Conservation (phyloP, 2,329 filamentous ascomycete genomes). For the Madurella fahalii region DNA sequence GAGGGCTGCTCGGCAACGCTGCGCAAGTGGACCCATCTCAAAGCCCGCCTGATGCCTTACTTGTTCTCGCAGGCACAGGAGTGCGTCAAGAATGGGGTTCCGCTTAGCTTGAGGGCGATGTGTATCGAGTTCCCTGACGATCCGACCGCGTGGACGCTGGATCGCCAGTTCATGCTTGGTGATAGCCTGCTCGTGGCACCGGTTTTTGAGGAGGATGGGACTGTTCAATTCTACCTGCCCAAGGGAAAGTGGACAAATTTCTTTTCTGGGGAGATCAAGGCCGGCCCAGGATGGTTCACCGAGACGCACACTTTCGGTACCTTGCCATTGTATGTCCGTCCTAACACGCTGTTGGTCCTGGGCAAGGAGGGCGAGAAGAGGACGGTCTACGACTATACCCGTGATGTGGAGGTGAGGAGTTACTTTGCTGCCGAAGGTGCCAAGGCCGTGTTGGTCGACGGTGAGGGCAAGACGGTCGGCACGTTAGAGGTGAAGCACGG, state of each 20-base stretch:
- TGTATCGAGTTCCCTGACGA: slow-evolving; percentile 69
- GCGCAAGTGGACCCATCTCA: slow-evolving; percentile 46
- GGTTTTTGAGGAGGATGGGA: slow-evolving; percentile 58
- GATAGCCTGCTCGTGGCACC: slow-evolving; percentile 60
- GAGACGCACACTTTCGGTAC: slow-evolving; percentile 57
- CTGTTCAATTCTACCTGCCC: slow-evolving; percentile 63
- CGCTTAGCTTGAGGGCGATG: slow-evolving; percentile 55
- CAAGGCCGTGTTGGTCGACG: slow-evolving; percentile 40
- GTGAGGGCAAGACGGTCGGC: slow-evolving; percentile 39
- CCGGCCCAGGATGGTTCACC: slow-evolving; percentile 54
- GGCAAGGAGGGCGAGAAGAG: slow-evolving; percentile 38
- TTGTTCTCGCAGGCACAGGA: slow-evolving; percentile 41
- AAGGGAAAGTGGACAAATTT: slow-evolving; percentile 45
- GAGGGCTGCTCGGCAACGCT: slow-evolving; percentile 50
- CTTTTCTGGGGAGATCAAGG: slow-evolving; percentile 46
- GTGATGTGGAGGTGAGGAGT: slow-evolving; percentile 45
- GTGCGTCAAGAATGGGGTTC: slow-evolving; percentile 20
- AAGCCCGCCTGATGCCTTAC: slow-evolving; percentile 51
- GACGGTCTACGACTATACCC: slow-evolving; percentile 45
- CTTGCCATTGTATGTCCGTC: slow-evolving; percentile 55
- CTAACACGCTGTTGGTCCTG: slow-evolving; percentile 47
- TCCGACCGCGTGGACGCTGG: slow-evolving; percentile 61
- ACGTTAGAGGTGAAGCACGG: slow-evolving; percentile 38
- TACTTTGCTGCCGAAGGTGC: slow-evolving; percentile 42
- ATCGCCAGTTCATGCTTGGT: slow-evolving; percentile 73